phyloP scores from a whole-genome alignment of 208 protist species.

The Entamoeba invadens region DNA sequence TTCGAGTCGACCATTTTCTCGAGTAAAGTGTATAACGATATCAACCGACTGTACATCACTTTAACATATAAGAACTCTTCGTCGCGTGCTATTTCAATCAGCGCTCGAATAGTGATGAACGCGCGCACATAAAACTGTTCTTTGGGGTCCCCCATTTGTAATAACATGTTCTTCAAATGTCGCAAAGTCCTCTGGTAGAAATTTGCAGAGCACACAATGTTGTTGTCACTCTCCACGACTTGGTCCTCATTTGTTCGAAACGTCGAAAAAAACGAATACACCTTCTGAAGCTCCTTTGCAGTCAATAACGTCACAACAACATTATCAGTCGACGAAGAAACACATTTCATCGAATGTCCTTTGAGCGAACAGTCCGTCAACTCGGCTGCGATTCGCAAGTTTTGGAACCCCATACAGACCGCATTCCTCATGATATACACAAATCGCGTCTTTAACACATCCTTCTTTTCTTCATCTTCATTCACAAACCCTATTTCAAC shows the following conservation, averaged over 20 bases:
- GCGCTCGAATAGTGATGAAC: not conserved
- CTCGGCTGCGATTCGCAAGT: not conserved
- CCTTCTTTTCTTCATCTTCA: not conserved
- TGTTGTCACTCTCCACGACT: not conserved
- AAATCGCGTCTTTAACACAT: not conserved
- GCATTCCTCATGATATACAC: not conserved
- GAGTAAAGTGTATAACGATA: not conserved
- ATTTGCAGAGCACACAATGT: not conserved
- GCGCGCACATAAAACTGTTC: not conserved
- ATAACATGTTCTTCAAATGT: not conserved
- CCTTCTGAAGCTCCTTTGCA: not conserved
- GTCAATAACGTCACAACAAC: not conserved
- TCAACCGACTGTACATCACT: not conserved
- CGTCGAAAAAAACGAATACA: not conserved
- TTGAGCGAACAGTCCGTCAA: not conserved
- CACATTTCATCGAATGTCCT: not conserved
- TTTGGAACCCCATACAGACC: not conserved
- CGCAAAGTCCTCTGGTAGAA: not conserved
- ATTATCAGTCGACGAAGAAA: not conserved
- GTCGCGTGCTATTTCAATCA: not conserved
- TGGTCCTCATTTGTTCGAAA: not conserved
- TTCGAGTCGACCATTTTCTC: not conserved
- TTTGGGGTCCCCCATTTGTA: not conserved
- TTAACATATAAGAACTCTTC: not conserved
- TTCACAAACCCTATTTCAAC: not conserved